Percentiles rank a stretch among this genome's conserved stretches.
Conservation (phyloP, 768 basidiomycete species). For the Boletus vermiculosoides region DNA sequence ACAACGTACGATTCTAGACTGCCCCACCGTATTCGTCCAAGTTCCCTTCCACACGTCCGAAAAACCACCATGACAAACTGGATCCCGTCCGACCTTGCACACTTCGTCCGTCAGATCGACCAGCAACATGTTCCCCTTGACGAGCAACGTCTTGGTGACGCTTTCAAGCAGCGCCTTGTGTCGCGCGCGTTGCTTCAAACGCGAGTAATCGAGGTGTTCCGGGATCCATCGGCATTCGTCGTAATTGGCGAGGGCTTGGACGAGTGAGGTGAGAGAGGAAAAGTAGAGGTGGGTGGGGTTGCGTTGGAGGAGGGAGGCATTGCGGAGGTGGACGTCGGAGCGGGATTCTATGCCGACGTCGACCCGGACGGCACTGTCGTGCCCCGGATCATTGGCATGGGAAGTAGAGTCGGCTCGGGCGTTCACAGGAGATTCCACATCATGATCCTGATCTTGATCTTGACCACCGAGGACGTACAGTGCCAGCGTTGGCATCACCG, state of each 20-base stretch:
- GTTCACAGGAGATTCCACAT: slow-evolving; percentile 15
- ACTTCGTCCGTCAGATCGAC: slow-evolving; percentile 60
- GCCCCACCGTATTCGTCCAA: slow-evolving; percentile 50
- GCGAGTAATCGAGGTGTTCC: slow-evolving; percentile 52
- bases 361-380: slow-evolving; percentile 34
- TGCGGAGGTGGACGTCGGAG: slow-evolving; percentile 59
- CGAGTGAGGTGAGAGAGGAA: slow-evolving; percentile 50
- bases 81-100: slow-evolving; percentile 42
- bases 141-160: slow-evolving; percentile 53
- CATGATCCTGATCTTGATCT: slow-evolving; percentile 4
- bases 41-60: slow-evolving; percentile 61
- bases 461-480: slow-evolving; percentile 49
- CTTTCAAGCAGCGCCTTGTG: slow-evolving; percentile 54
- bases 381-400: not conserved
- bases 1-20: slow-evolving; percentile 22
- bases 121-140: slow-evolving; percentile 48
- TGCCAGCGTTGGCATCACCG: slow-evolving; percentile 51
- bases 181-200: slow-evolving; percentile 54
- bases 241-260: slow-evolving; percentile 53
- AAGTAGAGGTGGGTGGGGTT: slow-evolving; percentile 52
- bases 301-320: slow-evolving; percentile 55
- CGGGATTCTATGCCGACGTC: slow-evolving; percentile 51
- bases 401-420: not conserved
- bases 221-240: slow-evolving; percentile 58
- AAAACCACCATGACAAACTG: slow-evolving; percentile 55